A percentile compares a stretch with the other conserved stretches of the same genome.
Conservation (phyloP, 2,329 filamentous ascomycete species). For the Phaeoacremonium minimum region DNA sequence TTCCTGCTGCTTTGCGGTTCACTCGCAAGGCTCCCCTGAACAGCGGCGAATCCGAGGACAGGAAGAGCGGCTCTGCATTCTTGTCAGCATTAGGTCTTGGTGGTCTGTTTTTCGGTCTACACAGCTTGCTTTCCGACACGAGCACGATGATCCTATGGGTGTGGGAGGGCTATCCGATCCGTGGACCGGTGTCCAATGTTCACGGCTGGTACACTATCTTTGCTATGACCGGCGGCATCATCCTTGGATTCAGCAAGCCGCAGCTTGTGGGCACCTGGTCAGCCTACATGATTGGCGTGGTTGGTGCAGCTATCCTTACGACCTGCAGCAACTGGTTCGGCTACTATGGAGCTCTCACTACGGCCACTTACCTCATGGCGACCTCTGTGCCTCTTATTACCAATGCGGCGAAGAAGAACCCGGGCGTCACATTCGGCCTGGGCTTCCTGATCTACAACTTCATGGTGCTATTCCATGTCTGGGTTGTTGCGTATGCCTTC, state of each 20-base stretch:
- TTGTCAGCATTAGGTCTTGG: constrained; percentile 75
- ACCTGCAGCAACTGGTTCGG: constrained; percentile 79
- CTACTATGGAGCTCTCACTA: constrained; percentile 74
- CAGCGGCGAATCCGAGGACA: constrained; percentile 26
- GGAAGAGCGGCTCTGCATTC: constrained; percentile 59
- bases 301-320: constrained; percentile 76
- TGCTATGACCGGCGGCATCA: constrained; percentile 78
- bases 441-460: constrained; percentile 92
- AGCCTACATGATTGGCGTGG: constrained; percentile 70
- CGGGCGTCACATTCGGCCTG: constrained; percentile 77
- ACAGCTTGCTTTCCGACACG: constrained; percentile 90
- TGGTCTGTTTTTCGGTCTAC: constrained; percentile 82
- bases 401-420: constrained; percentile 71
- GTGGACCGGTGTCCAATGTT: constrained; percentile 82
- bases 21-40: constrained; percentile 60
- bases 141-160: constrained; percentile 99
- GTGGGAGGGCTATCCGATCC: constrained; percentile 92
- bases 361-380: constrained; percentile 79
- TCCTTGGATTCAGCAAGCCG: constrained; percentile 72
- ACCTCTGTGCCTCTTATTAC: constrained; percentile 70
- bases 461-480: constrained; percentile 94
- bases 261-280: constrained; percentile 72
- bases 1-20: constrained; percentile 72
- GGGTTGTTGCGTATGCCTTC: constrained; percentile 97
- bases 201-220: constrained; percentile 84